phyloP scores from a whole-genome alignment of 306 rosid genomes.

The Trifolium fragiferum region DNA sequence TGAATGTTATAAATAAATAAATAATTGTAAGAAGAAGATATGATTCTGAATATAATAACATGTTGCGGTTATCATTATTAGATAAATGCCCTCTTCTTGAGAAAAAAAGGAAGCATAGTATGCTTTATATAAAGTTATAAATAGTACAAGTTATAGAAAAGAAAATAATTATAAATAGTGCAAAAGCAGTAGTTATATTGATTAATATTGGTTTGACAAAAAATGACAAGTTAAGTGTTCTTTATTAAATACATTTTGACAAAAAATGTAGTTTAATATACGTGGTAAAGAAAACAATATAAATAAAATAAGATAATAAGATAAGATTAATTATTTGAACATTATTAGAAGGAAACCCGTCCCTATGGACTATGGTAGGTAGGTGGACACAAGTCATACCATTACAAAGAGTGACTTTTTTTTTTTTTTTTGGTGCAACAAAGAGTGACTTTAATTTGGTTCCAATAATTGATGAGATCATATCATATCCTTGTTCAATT shows the following conservation, averaged over 20 bases:
- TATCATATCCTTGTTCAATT: constrained; percentile 22
- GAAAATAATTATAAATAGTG: too few relatives aligned
- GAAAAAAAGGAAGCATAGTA: neutral
- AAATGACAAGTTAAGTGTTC: too few relatives aligned
- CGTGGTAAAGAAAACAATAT: neutral
- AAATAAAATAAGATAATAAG: neutral
- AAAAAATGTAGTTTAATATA: neutral
- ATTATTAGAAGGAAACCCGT: neutral
- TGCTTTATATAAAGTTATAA: too few relatives aligned
- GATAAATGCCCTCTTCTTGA: neutral
- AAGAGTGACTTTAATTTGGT: constrained; percentile 22
- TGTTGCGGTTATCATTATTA: constrained; percentile 4
- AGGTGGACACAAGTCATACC: constrained; percentile 24
- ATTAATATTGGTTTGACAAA: too few relatives aligned
- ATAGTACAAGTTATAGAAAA: too few relatives aligned
- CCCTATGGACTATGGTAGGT: neutral
- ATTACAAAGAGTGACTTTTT: constrained; percentile 38
- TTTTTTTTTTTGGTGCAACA: too few relatives aligned
- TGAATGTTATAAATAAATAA: neutral
- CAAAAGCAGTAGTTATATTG: too few relatives aligned
- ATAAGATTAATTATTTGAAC: neutral
- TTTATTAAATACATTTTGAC: too few relatives aligned
- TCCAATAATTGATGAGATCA: constrained; percentile 45
- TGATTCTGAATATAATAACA: neutral
- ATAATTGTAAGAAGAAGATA: neutral